Evolutionary conservation across 2,329 filamentous ascomycete species (phyloP).

Genomic region (Curvularia hawaiiensis): DNA sequence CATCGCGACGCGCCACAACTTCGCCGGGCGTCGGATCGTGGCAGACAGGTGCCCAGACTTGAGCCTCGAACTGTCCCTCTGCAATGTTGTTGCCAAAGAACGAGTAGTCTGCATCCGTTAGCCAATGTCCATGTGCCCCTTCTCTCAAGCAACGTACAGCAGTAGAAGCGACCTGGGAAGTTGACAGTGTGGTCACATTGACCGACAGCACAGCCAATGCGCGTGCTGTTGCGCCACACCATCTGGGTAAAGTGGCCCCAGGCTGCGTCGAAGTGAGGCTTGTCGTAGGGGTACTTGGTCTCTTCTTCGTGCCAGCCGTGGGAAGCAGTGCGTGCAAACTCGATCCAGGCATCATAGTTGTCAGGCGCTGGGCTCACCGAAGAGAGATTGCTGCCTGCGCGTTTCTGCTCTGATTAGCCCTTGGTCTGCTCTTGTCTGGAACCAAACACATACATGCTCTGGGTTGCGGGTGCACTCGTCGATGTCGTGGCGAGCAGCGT

Average conservation of each 20-base stretch:
- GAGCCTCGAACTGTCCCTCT: conserved; percentile 33
- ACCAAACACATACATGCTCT: conserved; percentile 32
- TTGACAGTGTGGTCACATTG: conserved; percentile 30
- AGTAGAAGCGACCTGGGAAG: conserved; percentile 43
- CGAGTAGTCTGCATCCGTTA: conserved; percentile 39
- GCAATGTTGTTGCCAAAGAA: conserved; percentile 42
- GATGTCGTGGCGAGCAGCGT: conserved; percentile 33
- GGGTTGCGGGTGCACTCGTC: conserved; percentile 31
- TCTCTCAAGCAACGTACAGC: conserved; percentile 34
- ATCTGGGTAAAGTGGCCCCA: conserved; percentile 49
- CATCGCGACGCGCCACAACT: conserved; percentile 20
- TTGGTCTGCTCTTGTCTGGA: not conserved
- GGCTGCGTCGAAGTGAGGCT: conserved; percentile 34
- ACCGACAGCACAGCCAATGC: conserved; percentile 44
- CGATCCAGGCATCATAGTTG: conserved; percentile 35
- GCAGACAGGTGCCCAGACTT: conserved; percentile 43
- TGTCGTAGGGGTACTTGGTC: conserved; percentile 41
- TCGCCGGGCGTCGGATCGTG: conserved; percentile 27
- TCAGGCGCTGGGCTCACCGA: conserved; percentile 30
- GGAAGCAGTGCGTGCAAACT: conserved; percentile 34
- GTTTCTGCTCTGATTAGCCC: conserved; percentile 29
- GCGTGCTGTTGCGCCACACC: conserved; percentile 45
- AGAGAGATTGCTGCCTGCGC: conserved; percentile 43
- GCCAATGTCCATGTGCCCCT: not conserved
- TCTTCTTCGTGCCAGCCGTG: conserved; percentile 48